These are phyloP conservation scores for Acephala macrosclerotiorum DNA, from an alignment of 2,329 filamentous ascomycete species.

Conservation along the genomic window DNA sequence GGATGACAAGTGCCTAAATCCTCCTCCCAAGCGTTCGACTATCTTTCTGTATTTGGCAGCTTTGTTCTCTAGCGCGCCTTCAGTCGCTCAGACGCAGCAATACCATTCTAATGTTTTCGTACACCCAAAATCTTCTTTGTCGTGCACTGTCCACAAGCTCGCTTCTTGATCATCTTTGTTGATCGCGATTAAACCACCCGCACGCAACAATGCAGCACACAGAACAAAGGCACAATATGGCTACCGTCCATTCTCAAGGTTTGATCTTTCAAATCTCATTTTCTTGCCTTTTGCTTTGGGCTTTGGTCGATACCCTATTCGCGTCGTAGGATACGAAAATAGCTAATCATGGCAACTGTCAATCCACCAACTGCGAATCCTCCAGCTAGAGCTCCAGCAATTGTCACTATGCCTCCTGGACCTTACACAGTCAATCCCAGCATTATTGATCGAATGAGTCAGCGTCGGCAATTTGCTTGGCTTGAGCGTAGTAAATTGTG, in stretches of 20 bases:
- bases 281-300: not conserved
- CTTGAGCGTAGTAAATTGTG: not conserved
- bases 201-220: not conserved
- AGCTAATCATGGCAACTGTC: not conserved
- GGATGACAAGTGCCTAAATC: not conserved
- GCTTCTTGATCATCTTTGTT: not conserved
- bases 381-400: no score
- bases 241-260: no score
- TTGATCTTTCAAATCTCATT: no score
- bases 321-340: no score
- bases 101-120: not conserved
- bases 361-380: no score
- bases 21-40: not conserved
- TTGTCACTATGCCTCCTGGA: not conserved
- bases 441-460: not conserved
- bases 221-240: conserved; percentile 1
- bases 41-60: not conserved
- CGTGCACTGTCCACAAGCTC: not conserved
- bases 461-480: not conserved
- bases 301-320: no score
- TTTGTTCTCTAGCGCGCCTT: not conserved
- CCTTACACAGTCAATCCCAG: not conserved
- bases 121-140: not conserved
- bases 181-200: not conserved
- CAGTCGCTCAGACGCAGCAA: not conserved